Percentiles rank a stretch among this genome's conserved stretches.
Evolutionary conservation across 768 basidiomycete genomes (phyloP).

Genomic region (Serendipita vermifera): DNA sequence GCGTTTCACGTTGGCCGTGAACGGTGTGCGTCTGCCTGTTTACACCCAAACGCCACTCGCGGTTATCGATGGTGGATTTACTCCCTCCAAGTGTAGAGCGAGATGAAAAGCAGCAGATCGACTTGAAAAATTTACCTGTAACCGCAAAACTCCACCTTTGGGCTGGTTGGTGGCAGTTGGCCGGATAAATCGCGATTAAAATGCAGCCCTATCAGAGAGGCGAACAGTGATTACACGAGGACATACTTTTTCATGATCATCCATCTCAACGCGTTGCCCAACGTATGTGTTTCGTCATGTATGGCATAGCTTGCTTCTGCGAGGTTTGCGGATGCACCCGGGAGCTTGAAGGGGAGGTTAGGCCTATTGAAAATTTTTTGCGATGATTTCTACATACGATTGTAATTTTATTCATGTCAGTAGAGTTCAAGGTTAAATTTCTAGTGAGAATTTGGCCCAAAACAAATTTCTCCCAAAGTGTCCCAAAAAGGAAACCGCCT

Average conservation of each 20-base stretch:
- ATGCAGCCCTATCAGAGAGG: neutral
- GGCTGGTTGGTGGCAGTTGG: conserved; percentile 34
- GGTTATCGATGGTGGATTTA: too few relatives aligned
- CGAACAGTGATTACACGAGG: neutral
- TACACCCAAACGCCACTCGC: too few relatives aligned
- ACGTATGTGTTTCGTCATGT: conserved; percentile 86
- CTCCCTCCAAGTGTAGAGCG: too few relatives aligned
- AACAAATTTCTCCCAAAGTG: neutral
- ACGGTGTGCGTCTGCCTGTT: too few relatives aligned
- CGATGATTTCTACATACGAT: conserved; percentile 10
- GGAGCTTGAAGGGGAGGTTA: conserved; percentile 45
- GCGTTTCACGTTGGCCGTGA: too few relatives aligned
- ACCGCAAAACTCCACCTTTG: conserved; percentile 95
- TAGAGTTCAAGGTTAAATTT: neutral
- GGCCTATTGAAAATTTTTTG: neutral
- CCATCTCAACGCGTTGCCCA: conserved; percentile 91
- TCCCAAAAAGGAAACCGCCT: neutral
- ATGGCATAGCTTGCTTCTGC: conserved; percentile 88
- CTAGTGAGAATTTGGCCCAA: neutral
- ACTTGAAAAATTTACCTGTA: conserved; percentile 62
- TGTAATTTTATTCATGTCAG: conserved; percentile 10
- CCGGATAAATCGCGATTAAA: neutral
- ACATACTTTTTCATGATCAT: conserved; percentile 98
- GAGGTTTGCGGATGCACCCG: conserved; percentile 66
- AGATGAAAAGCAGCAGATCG: neutral